Evolutionary conservation across 768 basidiomycete genomes (phyloP).

Genomic region (Gloeostereum incarnatum): DNA sequence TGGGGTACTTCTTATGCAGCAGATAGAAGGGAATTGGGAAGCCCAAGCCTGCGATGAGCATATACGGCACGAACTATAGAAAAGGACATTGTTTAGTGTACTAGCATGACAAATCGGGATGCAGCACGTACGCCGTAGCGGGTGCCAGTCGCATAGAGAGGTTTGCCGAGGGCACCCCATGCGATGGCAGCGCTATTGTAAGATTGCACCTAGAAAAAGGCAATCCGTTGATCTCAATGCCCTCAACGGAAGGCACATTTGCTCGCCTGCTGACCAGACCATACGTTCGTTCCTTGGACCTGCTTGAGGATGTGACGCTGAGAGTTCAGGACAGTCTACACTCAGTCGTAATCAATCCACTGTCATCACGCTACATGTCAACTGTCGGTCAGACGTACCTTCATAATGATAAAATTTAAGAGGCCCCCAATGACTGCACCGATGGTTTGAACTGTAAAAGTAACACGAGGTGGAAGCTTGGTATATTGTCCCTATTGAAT

Average conservation of each 20-base stretch:
- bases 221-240: not conserved
- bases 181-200: constrained; percentile 45
- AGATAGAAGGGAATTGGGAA: constrained; percentile 46
- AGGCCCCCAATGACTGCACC: constrained; percentile 48
- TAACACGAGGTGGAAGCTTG: constrained; percentile 51
- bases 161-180: constrained; percentile 45
- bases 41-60: constrained; percentile 35
- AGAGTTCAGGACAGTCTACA: constrained; percentile 15
- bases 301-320: constrained; percentile 30
- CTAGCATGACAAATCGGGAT: constrained; percentile 7
- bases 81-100: constrained; percentile 4
- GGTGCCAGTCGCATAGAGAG: constrained; percentile 31
- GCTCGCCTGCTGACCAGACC: constrained; percentile 42
- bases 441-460: constrained; percentile 42
- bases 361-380: not conserved
- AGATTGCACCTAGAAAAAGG: constrained; percentile 22
- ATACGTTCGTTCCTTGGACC: constrained; percentile 42
- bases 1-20: constrained; percentile 35
- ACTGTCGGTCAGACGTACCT: constrained; percentile 23
- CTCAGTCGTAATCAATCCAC: not conserved
- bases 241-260: not conserved
- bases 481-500: constrained; percentile 24
- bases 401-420: constrained; percentile 44
- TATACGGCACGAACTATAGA: constrained; percentile 30
- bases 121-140: constrained; percentile 28